A percentile compares a stretch with the other conserved stretches of the same genome.
These are phyloP conservation scores for Elongisporangium prolatum DNA, from an alignment of 352 stramenopile genomes.

Conservation along the genomic window DNA sequence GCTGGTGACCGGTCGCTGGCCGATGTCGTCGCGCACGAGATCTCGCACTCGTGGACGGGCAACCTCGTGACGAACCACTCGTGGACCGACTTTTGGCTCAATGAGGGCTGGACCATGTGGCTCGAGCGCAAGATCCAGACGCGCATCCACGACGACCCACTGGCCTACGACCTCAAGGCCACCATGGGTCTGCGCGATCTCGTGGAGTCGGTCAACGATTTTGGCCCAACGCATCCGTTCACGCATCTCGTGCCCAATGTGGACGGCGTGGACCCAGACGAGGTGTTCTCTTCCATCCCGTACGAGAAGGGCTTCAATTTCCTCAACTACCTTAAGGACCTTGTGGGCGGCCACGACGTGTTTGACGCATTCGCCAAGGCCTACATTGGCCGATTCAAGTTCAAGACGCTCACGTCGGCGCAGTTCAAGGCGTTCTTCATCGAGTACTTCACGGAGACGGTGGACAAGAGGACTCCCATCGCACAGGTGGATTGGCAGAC, in stretches of 20 bases:
- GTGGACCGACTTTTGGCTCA: conserved; percentile 98
- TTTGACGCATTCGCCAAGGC: conserved; percentile 88
- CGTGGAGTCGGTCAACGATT: conserved; percentile 35
- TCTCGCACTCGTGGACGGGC: conserved; percentile 95
- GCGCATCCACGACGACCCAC: conserved; percentile 35
- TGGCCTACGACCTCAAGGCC: conserved; percentile 52
- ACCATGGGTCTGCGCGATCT: conserved; percentile 39
- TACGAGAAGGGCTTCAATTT: conserved; percentile 95
- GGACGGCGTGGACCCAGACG: conserved; percentile 93
- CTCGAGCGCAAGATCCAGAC: conserved; percentile 97
- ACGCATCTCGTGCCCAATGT: conserved; percentile 86
- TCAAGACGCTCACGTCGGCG: conserved; percentile 79
- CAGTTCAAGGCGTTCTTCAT: conserved; percentile 76
- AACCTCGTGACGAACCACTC: conserved; percentile 97
- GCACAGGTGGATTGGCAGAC: conserved; percentile 89
- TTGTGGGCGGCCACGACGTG: conserved; percentile 37
- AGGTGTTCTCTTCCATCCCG: conserved; percentile 92
- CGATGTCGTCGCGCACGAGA: conserved; percentile 97
- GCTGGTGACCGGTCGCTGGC: conserved; percentile 93
- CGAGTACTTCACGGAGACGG: conserved; percentile 57
- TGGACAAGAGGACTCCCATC: conserved; percentile 29
- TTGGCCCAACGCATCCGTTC: conserved; percentile 70
- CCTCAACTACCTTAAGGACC: conserved; percentile 70
- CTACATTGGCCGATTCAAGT: conserved; percentile 90
- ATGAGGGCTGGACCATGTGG: conserved; percentile 98